Evolutionary conservation across 768 basidiomycete genomes (phyloP), one percentile per base, ranked within the genome.

Genomic region (Kwoniella mangroviensis): DNA sequence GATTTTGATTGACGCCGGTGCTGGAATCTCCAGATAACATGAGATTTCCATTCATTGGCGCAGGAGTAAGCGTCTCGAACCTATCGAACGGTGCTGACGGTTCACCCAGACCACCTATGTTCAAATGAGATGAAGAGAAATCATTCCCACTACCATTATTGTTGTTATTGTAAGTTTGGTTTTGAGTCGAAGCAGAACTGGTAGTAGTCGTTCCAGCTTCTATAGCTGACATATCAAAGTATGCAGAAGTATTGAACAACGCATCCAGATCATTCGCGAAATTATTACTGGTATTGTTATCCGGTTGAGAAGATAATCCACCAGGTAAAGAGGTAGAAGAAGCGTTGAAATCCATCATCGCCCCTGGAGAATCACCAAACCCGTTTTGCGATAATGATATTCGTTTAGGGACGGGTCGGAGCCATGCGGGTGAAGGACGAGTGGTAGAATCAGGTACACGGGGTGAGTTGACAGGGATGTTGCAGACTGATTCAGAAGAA

Each of bases 401-500:
- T 28, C 72, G 77, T 68, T 91, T 93, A 70, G 90, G 90, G 9
- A 94, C 89, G 9, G 93, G 94, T 57, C 93, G 88, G 69, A 95
- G 88, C 93, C 94, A 96, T 9, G 93, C 91, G 17, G 93, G 87
- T 2, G 84, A 86, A 54, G 86, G 86, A 17, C 85, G 75, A 19
- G 79, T 75, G 12, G 77, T 84, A 28, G 83, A 82, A 43, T 85
- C 85, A 24, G 89, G 88, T 61, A 86, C 86, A 26, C 86, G 86
- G 40, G 87, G 85, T 0, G 89, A 86, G 76, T 85, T 83, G 56
- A 95, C 92, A 59, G 95, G 87, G 57, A 94, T 93, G 71, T 94
- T 93, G 79, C 92, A 90, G 3, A 92, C 93, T 76, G 91, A 11
- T 15, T 28, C 1, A 21, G 3, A 41, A 19, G 26, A 24, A 15